Conservation (phyloP, 306 rosid species). For the Glycine latifolia region DNA sequence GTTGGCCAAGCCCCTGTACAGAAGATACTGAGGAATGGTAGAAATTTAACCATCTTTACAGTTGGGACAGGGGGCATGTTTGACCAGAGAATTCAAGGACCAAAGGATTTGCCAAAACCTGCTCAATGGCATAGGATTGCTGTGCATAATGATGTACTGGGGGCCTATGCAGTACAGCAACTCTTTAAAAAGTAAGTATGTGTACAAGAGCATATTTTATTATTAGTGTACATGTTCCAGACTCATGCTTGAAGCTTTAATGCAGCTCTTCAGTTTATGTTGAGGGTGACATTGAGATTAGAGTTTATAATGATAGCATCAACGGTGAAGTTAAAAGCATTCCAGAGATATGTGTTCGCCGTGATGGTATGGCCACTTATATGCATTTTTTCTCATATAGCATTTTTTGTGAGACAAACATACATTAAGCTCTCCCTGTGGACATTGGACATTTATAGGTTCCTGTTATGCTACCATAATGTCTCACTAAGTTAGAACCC, state of each 20-base stretch:
- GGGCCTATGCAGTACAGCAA: constrained; percentile 90
- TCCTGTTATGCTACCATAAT: not conserved
- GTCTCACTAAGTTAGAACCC: constrained; percentile 11
- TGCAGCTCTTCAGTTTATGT: constrained; percentile 93
- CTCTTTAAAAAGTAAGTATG: constrained; percentile 74
- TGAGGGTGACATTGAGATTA: constrained; percentile 96
- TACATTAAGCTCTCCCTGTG: not conserved
- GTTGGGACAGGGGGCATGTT: constrained; percentile 98
- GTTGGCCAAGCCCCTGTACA: constrained; percentile 96
- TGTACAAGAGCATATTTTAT: constrained; percentile 15
- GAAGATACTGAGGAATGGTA: constrained; percentile 92
- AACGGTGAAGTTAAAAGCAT: constrained; percentile 88
- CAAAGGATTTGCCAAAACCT: constrained; percentile 78
- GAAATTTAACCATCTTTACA: constrained; percentile 77
- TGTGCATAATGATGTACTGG: constrained; percentile 83
- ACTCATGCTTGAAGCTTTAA: constrained; percentile 53
- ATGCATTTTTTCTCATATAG: constrained; percentile 2
- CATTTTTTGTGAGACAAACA: not conserved
- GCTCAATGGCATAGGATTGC: constrained; percentile 97
- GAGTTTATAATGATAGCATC: constrained; percentile 92
- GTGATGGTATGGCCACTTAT: constrained; percentile 69
- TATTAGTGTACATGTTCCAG: constrained; percentile 35
- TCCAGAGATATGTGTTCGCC: constrained; percentile 93
- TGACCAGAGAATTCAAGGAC: constrained; percentile 77
- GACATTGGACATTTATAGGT: constrained; percentile 1